Conservation (phyloP, 257 asterid species). For the Gynochthodes officinalis region DNA sequence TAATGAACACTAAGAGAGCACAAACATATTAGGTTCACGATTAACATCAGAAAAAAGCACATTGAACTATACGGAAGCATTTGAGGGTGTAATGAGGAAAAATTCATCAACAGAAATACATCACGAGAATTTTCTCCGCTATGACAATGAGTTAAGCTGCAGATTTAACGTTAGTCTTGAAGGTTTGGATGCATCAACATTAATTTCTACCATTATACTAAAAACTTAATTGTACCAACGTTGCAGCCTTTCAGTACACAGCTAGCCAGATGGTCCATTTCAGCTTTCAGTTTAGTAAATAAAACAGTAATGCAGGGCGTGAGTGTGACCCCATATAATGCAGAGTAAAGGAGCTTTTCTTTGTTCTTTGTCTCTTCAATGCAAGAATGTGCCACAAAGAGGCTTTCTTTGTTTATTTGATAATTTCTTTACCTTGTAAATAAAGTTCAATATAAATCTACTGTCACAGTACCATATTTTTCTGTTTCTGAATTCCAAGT, state of each 20-base stretch:
- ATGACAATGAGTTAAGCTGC: background rate
- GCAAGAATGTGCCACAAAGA: background rate
- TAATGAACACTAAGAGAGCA: background rate
- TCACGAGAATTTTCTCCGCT: background rate
- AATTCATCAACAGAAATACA: background rate
- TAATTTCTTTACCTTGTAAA: background rate
- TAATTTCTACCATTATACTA: conserved; percentile 4
- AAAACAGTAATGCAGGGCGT: conserved; percentile 11
- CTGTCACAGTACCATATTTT: no score
- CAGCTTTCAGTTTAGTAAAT: conserved; percentile 13
- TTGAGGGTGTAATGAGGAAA: no score
- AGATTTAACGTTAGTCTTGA: background rate
- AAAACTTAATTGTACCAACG: conserved; percentile 5
- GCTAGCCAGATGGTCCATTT: conserved; percentile 8
- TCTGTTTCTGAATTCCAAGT: no score
- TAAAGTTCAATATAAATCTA: no score
- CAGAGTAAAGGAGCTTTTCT: background rate
- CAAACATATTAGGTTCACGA: background rate
- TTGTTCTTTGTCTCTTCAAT: background rate
- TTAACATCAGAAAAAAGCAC: background rate
- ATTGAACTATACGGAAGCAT: no score
- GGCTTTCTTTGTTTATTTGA: background rate
- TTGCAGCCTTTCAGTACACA: conserved; percentile 6
- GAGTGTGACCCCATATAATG: background rate
- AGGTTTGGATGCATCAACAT: conserved; percentile 15